phyloP scores from a whole-genome alignment of 495 filamentous ascomycete genomes.

The Penicillium argentinense region DNA sequence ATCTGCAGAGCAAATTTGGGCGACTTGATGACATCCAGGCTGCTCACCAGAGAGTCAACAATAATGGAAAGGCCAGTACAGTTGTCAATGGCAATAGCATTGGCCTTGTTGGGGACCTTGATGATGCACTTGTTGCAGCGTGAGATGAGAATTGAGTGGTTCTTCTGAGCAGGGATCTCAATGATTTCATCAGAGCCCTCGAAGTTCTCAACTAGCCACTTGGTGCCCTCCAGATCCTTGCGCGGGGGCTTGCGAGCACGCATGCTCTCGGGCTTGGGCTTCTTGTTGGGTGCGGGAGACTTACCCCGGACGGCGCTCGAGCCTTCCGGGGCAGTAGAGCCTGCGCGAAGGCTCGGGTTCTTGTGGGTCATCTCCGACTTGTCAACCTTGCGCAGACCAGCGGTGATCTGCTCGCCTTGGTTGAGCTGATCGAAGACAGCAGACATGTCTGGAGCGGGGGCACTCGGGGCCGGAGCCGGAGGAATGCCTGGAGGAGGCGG shows the following conservation, averaged over 20 bases:
- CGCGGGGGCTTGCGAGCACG: constrained; percentile 87
- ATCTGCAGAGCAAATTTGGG: constrained; percentile 91
- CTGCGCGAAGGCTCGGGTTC: constrained; percentile 84
- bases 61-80: constrained; percentile 79
- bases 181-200: constrained; percentile 72
- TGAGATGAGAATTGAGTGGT: constrained; percentile 88
- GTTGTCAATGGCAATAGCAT: constrained; percentile 92
- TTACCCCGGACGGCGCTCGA: constrained; percentile 60
- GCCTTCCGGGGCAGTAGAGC: constrained; percentile 61
- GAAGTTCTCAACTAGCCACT: constrained; percentile 95
- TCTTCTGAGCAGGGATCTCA: constrained; percentile 73
- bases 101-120: constrained; percentile 86
- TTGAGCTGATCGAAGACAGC: constrained; percentile 92
- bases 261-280: constrained; percentile 94
- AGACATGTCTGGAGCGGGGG: constrained; percentile 59
- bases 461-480: constrained; percentile 29
- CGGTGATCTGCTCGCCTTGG: constrained; percentile 80
- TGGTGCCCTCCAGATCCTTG: constrained; percentile 91
- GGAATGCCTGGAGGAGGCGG: constrained; percentile 58
- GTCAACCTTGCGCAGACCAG: constrained; percentile 87
- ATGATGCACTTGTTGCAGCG: constrained; percentile 89
- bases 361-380: constrained; percentile 96
- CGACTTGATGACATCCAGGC: constrained; percentile 91
- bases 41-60: constrained; percentile 85
- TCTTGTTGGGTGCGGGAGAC: constrained; percentile 82